These are phyloP conservation scores for Diaporthe aspalathi DNA, from an alignment of 2,329 filamentous ascomycete species.

Conservation along the genomic window DNA sequence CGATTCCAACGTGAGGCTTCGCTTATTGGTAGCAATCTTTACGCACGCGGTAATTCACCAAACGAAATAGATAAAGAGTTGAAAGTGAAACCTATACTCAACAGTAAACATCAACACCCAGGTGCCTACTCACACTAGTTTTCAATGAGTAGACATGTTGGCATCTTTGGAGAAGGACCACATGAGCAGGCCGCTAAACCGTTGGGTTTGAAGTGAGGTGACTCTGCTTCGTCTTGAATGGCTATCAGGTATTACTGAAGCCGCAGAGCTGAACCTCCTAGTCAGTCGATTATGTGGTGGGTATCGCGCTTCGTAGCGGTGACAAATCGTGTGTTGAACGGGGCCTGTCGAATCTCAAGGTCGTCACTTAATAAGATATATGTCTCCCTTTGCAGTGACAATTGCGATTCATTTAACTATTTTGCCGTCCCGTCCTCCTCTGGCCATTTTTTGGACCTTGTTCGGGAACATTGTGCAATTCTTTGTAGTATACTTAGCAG, in stretches of 20 bases:
- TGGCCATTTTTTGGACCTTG: not conserved
- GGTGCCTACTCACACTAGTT: no score
- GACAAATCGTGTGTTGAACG: not conserved
- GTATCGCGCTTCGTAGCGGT: not conserved
- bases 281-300: not conserved
- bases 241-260: not conserved
- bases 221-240: not conserved
- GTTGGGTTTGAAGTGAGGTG: not conserved
- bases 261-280: not conserved
- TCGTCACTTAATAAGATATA: not conserved
- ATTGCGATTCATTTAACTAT: not conserved
- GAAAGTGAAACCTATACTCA: not conserved
- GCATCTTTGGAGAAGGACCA: rapidly evolving
- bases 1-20: no score
- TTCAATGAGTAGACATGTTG: not conserved
- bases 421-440: no score
- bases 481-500: no score
- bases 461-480: no score
- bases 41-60: not conserved
- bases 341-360: not conserved
- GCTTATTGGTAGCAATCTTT: not conserved
- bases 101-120: no score
- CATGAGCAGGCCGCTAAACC: no score
- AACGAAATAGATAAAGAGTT: not conserved
- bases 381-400: not conserved